Conservation (phyloP, 306 rosid species). For the Nissolia schottii region DNA sequence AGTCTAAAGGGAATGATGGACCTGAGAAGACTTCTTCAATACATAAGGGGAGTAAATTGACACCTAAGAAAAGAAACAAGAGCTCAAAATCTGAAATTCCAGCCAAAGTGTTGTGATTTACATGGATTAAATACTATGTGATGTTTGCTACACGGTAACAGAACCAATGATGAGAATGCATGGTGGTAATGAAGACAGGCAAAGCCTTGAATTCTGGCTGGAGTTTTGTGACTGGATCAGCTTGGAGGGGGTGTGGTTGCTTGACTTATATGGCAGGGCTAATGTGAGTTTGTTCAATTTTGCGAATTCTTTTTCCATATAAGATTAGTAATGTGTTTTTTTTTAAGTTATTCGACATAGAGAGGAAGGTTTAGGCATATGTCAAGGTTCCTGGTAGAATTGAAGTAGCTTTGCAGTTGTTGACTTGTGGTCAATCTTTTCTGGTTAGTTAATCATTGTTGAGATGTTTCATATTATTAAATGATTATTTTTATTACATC, state of each 20-base stretch:
- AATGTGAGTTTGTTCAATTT: constrained; percentile 18
- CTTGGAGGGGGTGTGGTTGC: constrained; percentile 5
- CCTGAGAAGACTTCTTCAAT: constrained; percentile 20
- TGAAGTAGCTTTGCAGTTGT: no score
- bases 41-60: constrained; percentile 30
- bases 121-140: not conserved
- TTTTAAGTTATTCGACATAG: not conserved
- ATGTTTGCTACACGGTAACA: not conserved
- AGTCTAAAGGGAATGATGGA: constrained; percentile 21
- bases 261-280: not conserved
- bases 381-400: not conserved
- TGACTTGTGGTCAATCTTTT: no score
- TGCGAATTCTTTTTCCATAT: not conserved
- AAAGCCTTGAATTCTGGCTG: not conserved
- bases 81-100: constrained; percentile 19
- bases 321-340: not conserved
- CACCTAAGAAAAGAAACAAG: constrained; percentile 44
- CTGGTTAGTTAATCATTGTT: no score
- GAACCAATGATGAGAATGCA: not conserved
- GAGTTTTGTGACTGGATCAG: not conserved
- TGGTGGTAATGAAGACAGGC: not conserved
- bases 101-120: constrained; percentile 24
- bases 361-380: not conserved
- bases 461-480: no score
- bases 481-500: no score